Conservation (phyloP, 2,329 filamentous ascomycete genomes). For the Zarea fungicola region DNA sequence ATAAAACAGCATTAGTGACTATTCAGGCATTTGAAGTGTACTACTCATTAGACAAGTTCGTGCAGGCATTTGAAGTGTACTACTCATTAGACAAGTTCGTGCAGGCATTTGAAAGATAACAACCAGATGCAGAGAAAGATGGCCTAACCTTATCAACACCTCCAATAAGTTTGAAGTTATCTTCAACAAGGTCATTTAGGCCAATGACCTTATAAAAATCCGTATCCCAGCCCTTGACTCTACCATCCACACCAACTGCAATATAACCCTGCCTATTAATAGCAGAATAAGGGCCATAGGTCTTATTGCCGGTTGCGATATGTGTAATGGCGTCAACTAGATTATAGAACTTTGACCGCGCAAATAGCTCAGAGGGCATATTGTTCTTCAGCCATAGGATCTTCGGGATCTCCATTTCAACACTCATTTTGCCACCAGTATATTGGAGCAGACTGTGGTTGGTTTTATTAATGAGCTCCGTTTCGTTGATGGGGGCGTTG, state of each 20-base stretch:
- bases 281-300: constrained; percentile 87
- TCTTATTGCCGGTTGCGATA: constrained; percentile 87
- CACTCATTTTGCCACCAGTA: constrained; percentile 96
- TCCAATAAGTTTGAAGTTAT: constrained; percentile 89
- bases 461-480: constrained; percentile 87
- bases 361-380: constrained; percentile 88
- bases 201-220: constrained; percentile 88
- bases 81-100: no score
- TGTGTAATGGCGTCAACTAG: constrained; percentile 89
- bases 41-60: no score
- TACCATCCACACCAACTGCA: constrained; percentile 93
- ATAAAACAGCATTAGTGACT: no score
- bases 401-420: constrained; percentile 99
- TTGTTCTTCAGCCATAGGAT: constrained; percentile 97
- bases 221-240: constrained; percentile 96
- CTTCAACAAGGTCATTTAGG: constrained; percentile 73
- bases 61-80: no score
- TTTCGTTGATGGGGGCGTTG: constrained; percentile 88
- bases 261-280: constrained; percentile 98
- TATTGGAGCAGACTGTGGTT: constrained; percentile 90
- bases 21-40: no score
- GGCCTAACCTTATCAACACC: constrained; percentile 92
- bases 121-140: constrained; percentile 45
- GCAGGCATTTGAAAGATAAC: no score
- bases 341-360: constrained; percentile 95